Evolutionary conservation across 495 filamentous ascomycete species (phyloP).

Genomic region (Margaritispora aquatica): DNA sequence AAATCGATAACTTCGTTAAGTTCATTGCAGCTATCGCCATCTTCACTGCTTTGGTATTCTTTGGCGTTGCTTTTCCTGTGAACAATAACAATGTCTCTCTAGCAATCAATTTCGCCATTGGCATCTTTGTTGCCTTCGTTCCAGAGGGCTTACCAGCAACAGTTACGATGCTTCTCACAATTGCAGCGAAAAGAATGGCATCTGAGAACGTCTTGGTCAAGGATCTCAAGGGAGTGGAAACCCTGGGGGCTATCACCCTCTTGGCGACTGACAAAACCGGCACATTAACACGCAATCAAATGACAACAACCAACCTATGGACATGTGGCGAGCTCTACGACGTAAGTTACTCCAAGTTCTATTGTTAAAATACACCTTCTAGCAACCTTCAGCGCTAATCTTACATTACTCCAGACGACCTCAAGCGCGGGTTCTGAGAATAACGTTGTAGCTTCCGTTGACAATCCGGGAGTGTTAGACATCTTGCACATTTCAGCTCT

Average conservation of each 20-base stretch:
- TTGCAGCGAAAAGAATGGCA: constrained; percentile 31
- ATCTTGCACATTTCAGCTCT: constrained; percentile 25
- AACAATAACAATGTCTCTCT: constrained; percentile 24
- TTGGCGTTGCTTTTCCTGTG: constrained; percentile 23
- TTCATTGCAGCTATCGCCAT: constrained; percentile 28
- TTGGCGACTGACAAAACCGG: constrained; percentile 55
- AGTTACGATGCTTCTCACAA: constrained; percentile 30
- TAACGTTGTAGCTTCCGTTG: constrained; percentile 24
- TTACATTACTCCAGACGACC: neutral
- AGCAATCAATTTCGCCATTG: constrained; percentile 26
- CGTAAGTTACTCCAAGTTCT: neutral
- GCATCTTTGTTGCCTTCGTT: constrained; percentile 33
- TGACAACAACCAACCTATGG: constrained; percentile 38
- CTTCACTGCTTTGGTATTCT: constrained; percentile 22
- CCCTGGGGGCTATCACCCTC: constrained; percentile 27
- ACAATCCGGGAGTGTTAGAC: constrained; percentile 23
- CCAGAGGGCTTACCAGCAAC: constrained; percentile 34
- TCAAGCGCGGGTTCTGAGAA: constrained; percentile 12
- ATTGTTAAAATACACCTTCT: no score
- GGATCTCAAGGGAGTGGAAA: constrained; percentile 30
- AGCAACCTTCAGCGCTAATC: no score
- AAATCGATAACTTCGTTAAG: constrained; percentile 32
- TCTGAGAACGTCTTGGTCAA: constrained; percentile 29
- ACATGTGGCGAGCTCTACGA: constrained; percentile 31
- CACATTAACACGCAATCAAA: constrained; percentile 40